Evolutionary conservation across 306 rosid genomes (phyloP), one percentile per base, ranked within the genome.

Genomic region (Vigna nakashimae): DNA sequence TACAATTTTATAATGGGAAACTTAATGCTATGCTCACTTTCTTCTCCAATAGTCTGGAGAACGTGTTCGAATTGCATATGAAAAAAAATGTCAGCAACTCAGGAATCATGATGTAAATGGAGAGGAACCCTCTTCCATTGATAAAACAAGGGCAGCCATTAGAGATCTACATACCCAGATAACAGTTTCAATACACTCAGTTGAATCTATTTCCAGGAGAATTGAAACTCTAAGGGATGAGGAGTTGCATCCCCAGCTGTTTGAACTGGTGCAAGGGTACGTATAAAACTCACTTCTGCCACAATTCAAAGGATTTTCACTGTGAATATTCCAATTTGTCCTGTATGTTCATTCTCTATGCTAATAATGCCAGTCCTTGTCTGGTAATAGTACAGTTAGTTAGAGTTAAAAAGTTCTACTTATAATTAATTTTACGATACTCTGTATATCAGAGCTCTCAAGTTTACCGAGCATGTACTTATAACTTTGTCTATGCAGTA

Each of bases 161-260:
- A 84, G 91, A 88, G 98, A 92, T 84, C 86, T 95, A 73, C 92
- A 86, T 60, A 88, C 98, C 13, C 94, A 85, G 86, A 91, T 95
- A 72, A 91, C 87, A 73, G 94, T 95, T 90, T 95, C 99, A 64
- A 91, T 92, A 78, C 99, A 91, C 82, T 87, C 98, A 4, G 87
- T 92, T 66, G 99, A 91, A 86, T 90, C 91, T 79, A 89, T 91
- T 82, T 90, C 98, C 3, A 73, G 68, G 75, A 87, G 98, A 86
- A 92, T 95, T 38, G 97, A 95, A 82, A 87, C 96, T 74, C 65
- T 95, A 45, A 82, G 98, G 79, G 99, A 95, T 48, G 90, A 91
- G 80, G 99, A 95, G 75, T 82, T 95, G 89, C 97, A 89, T 82
- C 97, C 92, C 82, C 99, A 95, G 80, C 94, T 95, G 80, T 85